Evolutionary conservation across 345 rosid genomes (phyloP), one percentile per base, ranked within the genome.

Genomic region (Hibiscus trionum): DNA sequence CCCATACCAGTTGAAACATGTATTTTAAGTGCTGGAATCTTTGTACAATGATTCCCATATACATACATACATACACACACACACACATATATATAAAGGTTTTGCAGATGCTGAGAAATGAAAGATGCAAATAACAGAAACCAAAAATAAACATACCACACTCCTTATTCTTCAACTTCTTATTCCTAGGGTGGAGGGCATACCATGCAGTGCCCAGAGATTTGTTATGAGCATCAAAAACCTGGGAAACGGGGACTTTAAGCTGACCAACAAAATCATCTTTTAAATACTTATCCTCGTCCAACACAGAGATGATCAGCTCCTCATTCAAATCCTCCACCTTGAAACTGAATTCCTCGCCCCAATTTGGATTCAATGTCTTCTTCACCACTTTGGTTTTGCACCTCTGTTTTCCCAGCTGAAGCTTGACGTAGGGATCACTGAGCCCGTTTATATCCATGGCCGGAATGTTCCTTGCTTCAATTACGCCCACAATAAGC

Each of bases 281-380:
- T 42, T 83, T 85, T 83, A 90, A 90, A 82, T 89, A 95, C 84
- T 83, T 88, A 74, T 92, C 99, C 81, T 91, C 99, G 16, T 95
- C 97, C 72, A 91, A 77, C 52, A 95, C 97, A 77, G 85, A 78
- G 44, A 95, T 71, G 17, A 86, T 77, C 72, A 95, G 92, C 76
- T 90, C 97, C 26, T 90, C 97, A 4, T 83, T 83, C 90, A 95
- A 86, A 79, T 95, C 99, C 42, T 91, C 99, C n/a, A 91, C 99
- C 79, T 79, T 84, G 83, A 95, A 91, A 80, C 86, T 77, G 74
- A 95, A 91, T 60, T 90, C 99, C 75, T 91, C 97, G 15, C 85
- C 88, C 99, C 99, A 95, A 77, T 57, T 87, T 37, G 99, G 99
- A 77, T 84, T 92, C 84, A 95, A 82, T 76, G 74, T 81, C 85